Evolutionary conservation across 306 rosid genomes (phyloP).

Genomic region (Fragaria vesca): DNA sequence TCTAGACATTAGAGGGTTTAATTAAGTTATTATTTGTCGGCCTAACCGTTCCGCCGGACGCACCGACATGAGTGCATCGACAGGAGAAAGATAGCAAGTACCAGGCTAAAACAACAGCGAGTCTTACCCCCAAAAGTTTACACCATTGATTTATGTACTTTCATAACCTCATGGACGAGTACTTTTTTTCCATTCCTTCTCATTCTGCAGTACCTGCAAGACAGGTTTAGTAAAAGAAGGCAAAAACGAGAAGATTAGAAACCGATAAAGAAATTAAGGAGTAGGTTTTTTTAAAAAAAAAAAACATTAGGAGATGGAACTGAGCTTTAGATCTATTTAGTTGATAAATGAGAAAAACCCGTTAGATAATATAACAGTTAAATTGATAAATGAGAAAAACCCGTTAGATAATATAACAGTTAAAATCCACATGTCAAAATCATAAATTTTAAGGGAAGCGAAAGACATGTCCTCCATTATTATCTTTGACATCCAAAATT

Average conservation of each 20-base stretch:
- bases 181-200: neutral
- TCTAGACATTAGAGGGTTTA: neutral
- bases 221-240: neutral
- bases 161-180: neutral
- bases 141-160: neutral
- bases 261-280: no score
- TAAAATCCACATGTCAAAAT: no score
- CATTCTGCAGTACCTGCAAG: neutral
- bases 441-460: no score
- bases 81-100: neutral
- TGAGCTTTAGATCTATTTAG: no score
- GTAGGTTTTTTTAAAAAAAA: no score
- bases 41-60: neutral
- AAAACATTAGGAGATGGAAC: no score
- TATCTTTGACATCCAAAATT: no score
- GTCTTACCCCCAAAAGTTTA: neutral
- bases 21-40: neutral
- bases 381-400: no score
- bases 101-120: neutral
- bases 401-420: no score
- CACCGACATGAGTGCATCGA: neutral
- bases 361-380: no score
- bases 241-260: neutral
- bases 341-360: no score
- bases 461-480: no score